Evolutionary conservation across 257 asterid genomes (phyloP), one percentile per base, ranked within the genome.

Genomic region (Catharanthus roseus): DNA sequence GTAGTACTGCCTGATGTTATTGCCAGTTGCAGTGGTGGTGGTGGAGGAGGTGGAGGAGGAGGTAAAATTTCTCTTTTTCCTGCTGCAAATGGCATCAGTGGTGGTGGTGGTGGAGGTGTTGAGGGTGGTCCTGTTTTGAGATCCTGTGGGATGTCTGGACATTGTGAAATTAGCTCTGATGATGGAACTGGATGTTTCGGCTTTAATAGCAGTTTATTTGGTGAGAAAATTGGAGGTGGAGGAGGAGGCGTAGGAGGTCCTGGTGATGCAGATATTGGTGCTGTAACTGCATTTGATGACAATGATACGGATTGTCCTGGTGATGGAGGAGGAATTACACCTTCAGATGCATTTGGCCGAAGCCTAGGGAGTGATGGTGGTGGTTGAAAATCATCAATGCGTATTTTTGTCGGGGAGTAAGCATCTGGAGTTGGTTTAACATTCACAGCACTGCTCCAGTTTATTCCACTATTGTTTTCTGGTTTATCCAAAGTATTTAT

Each of bases 51-150:
- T 10, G 86, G 86, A 0, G 78, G 45, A 10, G 75, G 72, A 19
- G 69, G 77, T 31, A 68, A 24, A 72, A 74, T 29, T 65, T 28
- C 5, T 54, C 45, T 49, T 60, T 49, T 41, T 16, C 54, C 64
- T 24, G 50, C 29, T 62, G 70, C 39, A 26, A 34, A 23, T 70
- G 67, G 34, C 6, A 65, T 53, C 23, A 67, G 58, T 2, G 77
- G 74, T 2, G 88, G 77, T 4, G 88, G 77, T 4, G 81, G 77
- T 5, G 79, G 80, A 3, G 88, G 77, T 4, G 88, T 73, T 4
- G 81, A 74, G 7, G 79, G 82, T 6, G 78, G 78, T 36, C 67
- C 58, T 57, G 58, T 57, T 71, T 42, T 29, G 5, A 58, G 41
- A 57, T 41, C 57, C 54, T 10, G 10, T 55, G 66, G 50, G 51